A percentile compares a stretch with the other conserved stretches of the same genome.
These are phyloP conservation scores for Holtermannia corniformis DNA, from an alignment of 768 basidiomycete species.

Conservation along the genomic window DNA sequence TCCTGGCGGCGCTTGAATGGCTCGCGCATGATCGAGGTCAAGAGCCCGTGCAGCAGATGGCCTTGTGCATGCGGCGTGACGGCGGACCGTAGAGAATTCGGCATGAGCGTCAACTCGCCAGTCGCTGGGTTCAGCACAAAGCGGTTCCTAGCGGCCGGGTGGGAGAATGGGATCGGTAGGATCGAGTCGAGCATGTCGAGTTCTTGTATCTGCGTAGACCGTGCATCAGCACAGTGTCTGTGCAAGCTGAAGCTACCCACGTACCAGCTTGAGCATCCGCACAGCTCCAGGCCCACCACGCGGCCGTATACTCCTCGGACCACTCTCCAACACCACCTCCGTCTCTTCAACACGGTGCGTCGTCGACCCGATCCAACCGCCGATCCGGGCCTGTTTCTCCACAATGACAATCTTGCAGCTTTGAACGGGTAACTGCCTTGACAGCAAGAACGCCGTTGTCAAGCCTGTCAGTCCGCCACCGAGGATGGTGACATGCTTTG, in stretches of 20 bases:
- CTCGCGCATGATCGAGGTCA: constrained; percentile 54
- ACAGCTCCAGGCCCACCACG: constrained; percentile 49
- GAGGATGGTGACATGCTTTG: constrained; percentile 39
- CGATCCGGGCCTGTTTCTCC: constrained; percentile 56
- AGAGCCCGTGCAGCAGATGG: constrained; percentile 41
- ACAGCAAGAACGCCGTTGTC: constrained; percentile 47
- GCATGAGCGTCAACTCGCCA: constrained; percentile 46
- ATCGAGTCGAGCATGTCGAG: constrained; percentile 55
- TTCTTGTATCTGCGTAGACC: constrained; percentile 58
- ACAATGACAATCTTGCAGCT: constrained; percentile 56
- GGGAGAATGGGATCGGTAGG: constrained; percentile 56
- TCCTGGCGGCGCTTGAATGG: constrained; percentile 44
- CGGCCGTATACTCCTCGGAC: constrained; percentile 77
- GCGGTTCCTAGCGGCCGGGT: constrained; percentile 66
- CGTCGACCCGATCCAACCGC: constrained; percentile 75
- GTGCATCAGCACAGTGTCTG: neutral
- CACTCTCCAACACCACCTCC: constrained; percentile 63
- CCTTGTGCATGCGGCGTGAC: constrained; percentile 15
- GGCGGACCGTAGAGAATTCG: constrained; percentile 44
- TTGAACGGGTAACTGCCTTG: constrained; percentile 27
- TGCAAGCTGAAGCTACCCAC: constrained; percentile 25
- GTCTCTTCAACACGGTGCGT: constrained; percentile 27
- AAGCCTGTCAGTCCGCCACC: constrained; percentile 49
- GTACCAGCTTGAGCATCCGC: constrained; percentile 68
- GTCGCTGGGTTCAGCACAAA: constrained; percentile 49